A percentile compares a stretch with the other conserved stretches of the same genome.
Evolutionary conservation across 306 rosid species (phyloP).

Genomic region (Rosa persica): DNA sequence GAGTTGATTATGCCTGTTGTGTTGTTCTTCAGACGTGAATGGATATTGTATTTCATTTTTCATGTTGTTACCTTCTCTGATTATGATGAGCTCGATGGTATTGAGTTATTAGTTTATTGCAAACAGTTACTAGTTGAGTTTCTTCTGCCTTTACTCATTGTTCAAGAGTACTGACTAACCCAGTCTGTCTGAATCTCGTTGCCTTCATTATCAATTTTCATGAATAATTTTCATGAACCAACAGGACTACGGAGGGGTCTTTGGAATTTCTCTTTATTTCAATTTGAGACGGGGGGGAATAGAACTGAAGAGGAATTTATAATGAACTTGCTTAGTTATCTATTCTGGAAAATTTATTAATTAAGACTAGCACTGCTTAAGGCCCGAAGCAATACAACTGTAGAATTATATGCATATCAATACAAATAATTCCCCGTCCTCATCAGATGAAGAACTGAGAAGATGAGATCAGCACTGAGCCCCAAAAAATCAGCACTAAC

Average conservation of each 20-base stretch:
- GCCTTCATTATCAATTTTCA: not conserved
- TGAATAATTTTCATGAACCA: not conserved
- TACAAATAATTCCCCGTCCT: not conserved
- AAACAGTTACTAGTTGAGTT: not conserved
- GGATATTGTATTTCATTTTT: conserved; percentile 3
- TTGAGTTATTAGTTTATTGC: not conserved
- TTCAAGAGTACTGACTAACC: not conserved
- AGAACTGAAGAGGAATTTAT: not conserved
- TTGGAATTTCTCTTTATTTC: not conserved
- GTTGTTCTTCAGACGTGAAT: conserved; percentile 4
- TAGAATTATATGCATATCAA: not conserved
- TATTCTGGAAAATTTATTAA: not conserved
- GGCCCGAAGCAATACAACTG: not conserved
- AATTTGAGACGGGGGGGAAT: not conserved
- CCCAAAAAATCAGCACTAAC: conserved; percentile 6
- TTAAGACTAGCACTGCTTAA: not conserved
- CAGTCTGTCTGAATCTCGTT: not conserved
- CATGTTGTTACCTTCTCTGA: not conserved
- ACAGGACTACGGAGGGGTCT: not conserved
- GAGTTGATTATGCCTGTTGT: conserved; percentile 32
- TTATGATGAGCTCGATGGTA: not conserved
- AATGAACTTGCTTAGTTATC: not conserved
- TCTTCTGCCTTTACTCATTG: not conserved
- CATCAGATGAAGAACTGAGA: not conserved
- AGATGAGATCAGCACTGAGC: not conserved